Percentiles rank a stretch among this genome's conserved stretches.
Conservation (phyloP, 2,329 filamentous ascomycete species). For the Scedosporium apiospermum region DNA sequence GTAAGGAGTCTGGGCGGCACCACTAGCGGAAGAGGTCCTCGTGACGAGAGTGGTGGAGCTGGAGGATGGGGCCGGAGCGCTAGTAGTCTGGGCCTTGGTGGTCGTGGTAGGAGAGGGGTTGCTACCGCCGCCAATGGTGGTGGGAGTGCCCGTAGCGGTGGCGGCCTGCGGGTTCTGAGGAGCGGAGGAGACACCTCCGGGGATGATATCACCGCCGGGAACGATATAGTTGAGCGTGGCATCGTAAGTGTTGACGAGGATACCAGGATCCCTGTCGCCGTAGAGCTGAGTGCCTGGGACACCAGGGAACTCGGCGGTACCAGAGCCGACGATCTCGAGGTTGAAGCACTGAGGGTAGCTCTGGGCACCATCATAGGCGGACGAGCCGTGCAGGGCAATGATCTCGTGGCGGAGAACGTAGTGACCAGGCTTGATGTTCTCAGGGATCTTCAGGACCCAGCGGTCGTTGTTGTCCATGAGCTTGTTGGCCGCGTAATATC, state of each 20-base stretch:
- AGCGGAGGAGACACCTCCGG: slow-evolving; percentile 9
- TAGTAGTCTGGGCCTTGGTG: not conserved
- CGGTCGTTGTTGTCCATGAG: slow-evolving; percentile 35
- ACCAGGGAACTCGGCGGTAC: slow-evolving; percentile 25
- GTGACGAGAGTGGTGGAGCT: slow-evolving; percentile 10
- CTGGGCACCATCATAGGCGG: slow-evolving; percentile 31
- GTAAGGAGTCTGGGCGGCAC: not conserved
- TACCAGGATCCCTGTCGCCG: slow-evolving; percentile 19
- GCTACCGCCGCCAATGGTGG: slow-evolving; percentile 6
- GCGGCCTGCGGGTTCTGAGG: slow-evolving; percentile 10
- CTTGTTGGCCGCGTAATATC: slow-evolving; percentile 46
- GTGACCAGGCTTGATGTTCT: slow-evolving; percentile 36
- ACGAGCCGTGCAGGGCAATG: slow-evolving; percentile 36
- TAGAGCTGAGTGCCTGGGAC: slow-evolving; percentile 13
- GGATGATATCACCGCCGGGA: slow-evolving; percentile 22
- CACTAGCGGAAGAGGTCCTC: slow-evolving; percentile 2
- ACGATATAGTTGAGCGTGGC: slow-evolving; percentile 19
- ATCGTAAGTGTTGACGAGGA: slow-evolving; percentile 22
- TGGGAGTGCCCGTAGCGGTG: slow-evolving; percentile 11
- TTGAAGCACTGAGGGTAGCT: slow-evolving; percentile 43
- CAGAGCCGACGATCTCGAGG: slow-evolving; percentile 30
- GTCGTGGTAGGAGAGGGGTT: slow-evolving; percentile 5
- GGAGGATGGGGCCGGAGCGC: slow-evolving; percentile 1
- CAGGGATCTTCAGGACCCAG: slow-evolving; percentile 38
- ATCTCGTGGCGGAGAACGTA: slow-evolving; percentile 49